Conservation (phyloP, 2,329 filamentous ascomycete genomes). For the Ophiostoma sp. region DNA sequence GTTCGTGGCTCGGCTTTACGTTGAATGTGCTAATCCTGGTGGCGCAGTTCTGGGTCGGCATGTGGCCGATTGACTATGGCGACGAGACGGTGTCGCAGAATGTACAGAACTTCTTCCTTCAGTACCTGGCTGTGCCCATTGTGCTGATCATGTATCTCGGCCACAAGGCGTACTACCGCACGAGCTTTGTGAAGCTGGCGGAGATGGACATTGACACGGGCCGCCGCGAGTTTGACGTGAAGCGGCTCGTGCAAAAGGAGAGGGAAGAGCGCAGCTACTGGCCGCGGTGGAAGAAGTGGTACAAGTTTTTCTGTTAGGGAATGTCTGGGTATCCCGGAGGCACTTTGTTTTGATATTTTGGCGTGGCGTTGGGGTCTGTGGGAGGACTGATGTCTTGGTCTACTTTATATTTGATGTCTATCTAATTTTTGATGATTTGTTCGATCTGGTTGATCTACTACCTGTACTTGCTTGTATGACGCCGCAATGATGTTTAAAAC, state of each 20-base stretch:
- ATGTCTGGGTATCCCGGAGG: not conserved
- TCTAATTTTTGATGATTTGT: not conserved
- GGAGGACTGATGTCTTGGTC: too few species aligned
- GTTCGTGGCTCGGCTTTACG: conserved; percentile 72
- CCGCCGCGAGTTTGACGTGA: conserved; percentile 75
- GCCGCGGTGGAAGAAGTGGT: conserved; percentile 71
- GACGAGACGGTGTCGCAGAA: conserved; percentile 41
- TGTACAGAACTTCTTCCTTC: conserved; percentile 65
- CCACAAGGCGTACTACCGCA: conserved; percentile 72
- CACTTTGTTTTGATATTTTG: not conserved
- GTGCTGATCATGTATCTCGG: conserved; percentile 61
- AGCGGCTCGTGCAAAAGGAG: conserved; percentile 73
- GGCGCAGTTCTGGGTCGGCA: conserved; percentile 84
- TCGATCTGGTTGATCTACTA: not conserved
- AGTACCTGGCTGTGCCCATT: conserved; percentile 65
- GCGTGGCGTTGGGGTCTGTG: conserved; percentile 19
- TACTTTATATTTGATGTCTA: not conserved
- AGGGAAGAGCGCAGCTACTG: conserved; percentile 63
- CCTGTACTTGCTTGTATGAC: too few species aligned
- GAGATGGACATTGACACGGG: conserved; percentile 89
- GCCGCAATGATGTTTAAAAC: too few species aligned
- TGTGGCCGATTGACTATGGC: conserved; percentile 62
- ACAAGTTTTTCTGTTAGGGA: conserved; percentile 64
- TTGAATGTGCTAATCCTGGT: conserved; percentile 72
- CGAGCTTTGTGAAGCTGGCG: conserved; percentile 57